A percentile compares a stretch with the other conserved stretches of the same genome.
Evolutionary conservation across 116 monocot genomes (phyloP).

Genomic region (Zostera marina): DNA sequence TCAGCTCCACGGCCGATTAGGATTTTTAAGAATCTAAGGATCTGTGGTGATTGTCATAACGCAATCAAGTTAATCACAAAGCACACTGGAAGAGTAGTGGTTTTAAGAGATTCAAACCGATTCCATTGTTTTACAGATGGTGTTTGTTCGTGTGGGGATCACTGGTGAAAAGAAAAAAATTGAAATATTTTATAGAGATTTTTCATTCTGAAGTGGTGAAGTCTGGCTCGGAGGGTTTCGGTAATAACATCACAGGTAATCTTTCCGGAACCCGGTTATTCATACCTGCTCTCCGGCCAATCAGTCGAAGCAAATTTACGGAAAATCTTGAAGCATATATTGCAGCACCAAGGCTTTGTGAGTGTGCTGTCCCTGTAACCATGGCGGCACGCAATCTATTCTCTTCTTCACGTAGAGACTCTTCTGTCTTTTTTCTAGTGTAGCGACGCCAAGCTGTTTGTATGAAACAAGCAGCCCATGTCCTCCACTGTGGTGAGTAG

Average conservation of each 20-base stretch:
- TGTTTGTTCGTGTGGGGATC: constrained; percentile 23
- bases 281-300: constrained; percentile 16
- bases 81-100: constrained; percentile 11
- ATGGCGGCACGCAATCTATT: constrained; percentile 27
- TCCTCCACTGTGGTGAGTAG: constrained; percentile 59
- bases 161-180: constrained; percentile 16
- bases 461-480: constrained; percentile 65
- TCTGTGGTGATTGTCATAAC: constrained; percentile 25
- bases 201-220: constrained; percentile 23
- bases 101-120: constrained; percentile 21
- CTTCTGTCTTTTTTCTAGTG: constrained; percentile 34
- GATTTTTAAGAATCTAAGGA: constrained; percentile 24
- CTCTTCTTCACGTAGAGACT: constrained; percentile 30
- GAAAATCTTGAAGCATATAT: constrained; percentile 50
- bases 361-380: constrained; percentile 9
- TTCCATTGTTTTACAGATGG: constrained; percentile 23
- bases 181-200: neutral
- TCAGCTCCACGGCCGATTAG: constrained; percentile 11
- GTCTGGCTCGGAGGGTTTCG: constrained; percentile 56
- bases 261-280: constrained; percentile 25
- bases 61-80: constrained; percentile 26
- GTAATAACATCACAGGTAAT: constrained; percentile 34
- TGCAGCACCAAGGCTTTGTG: constrained; percentile 34
- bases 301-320: constrained; percentile 22
- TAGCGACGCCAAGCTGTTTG: constrained; percentile 56